phyloP scores from a whole-genome alignment of 768 basidiomycete species.

The Hericium erinaceus region DNA sequence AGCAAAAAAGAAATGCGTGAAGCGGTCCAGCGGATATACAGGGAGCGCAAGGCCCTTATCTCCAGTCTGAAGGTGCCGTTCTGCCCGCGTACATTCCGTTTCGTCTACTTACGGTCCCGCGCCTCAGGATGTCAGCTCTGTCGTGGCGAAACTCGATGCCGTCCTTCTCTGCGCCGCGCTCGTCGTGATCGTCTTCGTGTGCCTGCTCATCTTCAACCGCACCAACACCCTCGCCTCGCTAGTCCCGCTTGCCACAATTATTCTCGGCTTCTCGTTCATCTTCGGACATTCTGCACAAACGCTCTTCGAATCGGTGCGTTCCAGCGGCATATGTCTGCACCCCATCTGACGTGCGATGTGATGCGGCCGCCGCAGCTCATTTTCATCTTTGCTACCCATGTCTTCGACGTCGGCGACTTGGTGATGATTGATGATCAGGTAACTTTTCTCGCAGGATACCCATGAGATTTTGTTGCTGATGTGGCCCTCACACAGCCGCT shows the following conservation, averaged over 20 bases:
- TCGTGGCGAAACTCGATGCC: conserved; percentile 69
- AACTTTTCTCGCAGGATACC: conserved; percentile 3
- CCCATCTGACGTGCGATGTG: neutral
- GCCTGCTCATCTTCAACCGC: conserved; percentile 67
- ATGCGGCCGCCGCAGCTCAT: conserved; percentile 40
- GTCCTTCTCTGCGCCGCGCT: conserved; percentile 55
- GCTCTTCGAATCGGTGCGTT: conserved; percentile 60
- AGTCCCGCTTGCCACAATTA: conserved; percentile 70
- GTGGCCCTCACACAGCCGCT: conserved; percentile 21
- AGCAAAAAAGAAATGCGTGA: conserved; percentile 73
- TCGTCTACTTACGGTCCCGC: neutral
- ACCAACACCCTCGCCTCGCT: conserved; percentile 58
- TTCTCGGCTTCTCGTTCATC: conserved; percentile 79
- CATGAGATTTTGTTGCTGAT: neutral
- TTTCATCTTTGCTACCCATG: conserved; percentile 80
- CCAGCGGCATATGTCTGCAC: conserved; percentile 11
- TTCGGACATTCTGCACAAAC: conserved; percentile 77
- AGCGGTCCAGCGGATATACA: conserved; percentile 72
- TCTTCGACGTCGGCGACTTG: conserved; percentile 78
- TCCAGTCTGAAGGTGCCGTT: conserved; percentile 55
- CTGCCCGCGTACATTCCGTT: neutral
- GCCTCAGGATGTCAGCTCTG: conserved; percentile 58
- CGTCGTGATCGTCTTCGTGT: conserved; percentile 54
- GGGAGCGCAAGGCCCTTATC: conserved; percentile 63
- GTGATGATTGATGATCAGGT: conserved; percentile 74